Evolutionary conservation across 495 filamentous ascomycete species (phyloP).

Genomic region (Penicillium steckii): DNA sequence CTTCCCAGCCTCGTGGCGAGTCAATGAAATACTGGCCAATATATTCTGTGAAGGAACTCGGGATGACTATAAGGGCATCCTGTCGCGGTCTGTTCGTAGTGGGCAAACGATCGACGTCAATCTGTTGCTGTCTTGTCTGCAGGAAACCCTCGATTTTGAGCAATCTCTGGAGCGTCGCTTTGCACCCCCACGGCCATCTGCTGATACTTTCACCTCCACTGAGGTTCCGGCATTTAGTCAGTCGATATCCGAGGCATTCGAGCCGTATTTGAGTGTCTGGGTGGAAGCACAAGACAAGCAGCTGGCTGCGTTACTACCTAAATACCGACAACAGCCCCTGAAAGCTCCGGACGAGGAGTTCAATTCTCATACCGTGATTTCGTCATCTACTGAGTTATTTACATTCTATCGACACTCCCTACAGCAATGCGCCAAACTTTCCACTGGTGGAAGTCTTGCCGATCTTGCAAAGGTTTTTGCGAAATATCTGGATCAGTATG

Average conservation of each 20-base stretch:
- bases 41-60: slow-evolving; percentile 92
- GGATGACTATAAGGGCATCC: slow-evolving; percentile 91
- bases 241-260: slow-evolving; percentile 94
- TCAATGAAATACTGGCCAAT: slow-evolving; percentile 87
- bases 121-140: slow-evolving; percentile 83
- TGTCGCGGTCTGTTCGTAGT: slow-evolving; percentile 84
- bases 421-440: slow-evolving; percentile 94
- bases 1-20: slow-evolving; percentile 86
- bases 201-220: slow-evolving; percentile 82
- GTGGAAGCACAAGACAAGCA: slow-evolving; percentile 95
- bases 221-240: slow-evolving; percentile 83
- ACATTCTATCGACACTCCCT: slow-evolving; percentile 90
- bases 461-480: slow-evolving; percentile 83
- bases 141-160: slow-evolving; percentile 97
- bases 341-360: slow-evolving; percentile 88
- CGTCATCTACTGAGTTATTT: slow-evolving; percentile 95
- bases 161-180: slow-evolving; percentile 87
- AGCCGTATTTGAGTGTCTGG: slow-evolving; percentile 95
- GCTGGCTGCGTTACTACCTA: slow-evolving; percentile 80
- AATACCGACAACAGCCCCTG: slow-evolving; percentile 82
- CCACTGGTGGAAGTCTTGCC: slow-evolving; percentile 79
- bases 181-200: slow-evolving; percentile 75
- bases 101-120: slow-evolving; percentile 89
- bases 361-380: slow-evolving; percentile 80
- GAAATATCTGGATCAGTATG: slow-evolving; percentile 94